Evolutionary conservation across 2,329 filamentous ascomycete species (phyloP).

Genomic region (Apiospora sp.): DNA sequence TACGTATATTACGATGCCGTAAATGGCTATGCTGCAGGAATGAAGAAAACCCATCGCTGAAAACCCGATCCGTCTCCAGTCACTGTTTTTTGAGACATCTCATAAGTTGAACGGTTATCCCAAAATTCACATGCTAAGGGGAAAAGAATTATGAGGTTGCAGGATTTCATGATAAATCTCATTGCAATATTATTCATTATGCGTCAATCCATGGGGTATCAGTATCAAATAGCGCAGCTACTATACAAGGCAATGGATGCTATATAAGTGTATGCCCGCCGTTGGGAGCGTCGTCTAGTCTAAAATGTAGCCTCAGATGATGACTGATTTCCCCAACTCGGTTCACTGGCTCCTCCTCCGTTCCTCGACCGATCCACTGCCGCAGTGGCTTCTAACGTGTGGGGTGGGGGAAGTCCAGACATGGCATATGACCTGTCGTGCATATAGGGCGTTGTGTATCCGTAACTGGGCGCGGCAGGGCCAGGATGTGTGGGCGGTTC

Average conservation of each 20-base stretch:
- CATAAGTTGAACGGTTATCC: neutral
- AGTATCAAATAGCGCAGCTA: conserved; percentile 19
- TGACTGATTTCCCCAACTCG: neutral
- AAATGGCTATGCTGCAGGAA: no score
- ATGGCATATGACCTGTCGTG: neutral
- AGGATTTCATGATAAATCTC: neutral
- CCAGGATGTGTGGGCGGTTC: neutral
- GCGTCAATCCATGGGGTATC: neutral
- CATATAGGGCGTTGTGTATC: neutral
- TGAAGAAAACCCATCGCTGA: no score
- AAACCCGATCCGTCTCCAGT: no score
- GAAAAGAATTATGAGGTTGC: neutral
- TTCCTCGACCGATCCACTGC: neutral
- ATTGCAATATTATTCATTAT: conserved; percentile 17
- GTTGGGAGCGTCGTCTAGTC: neutral
- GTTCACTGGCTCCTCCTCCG: neutral
- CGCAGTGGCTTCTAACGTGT: neutral
- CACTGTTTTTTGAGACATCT: no score
- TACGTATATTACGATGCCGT: no score
- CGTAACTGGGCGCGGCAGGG: neutral
- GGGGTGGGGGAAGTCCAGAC: neutral
- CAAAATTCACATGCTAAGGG: neutral
- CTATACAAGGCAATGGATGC: conserved; percentile 9
- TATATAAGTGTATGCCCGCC: neutral
- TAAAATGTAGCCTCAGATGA: neutral